Base-by-base conservation (phyloP, 2,329 filamentous ascomycete species). In the Tolypocladium amazonense region DNA sequence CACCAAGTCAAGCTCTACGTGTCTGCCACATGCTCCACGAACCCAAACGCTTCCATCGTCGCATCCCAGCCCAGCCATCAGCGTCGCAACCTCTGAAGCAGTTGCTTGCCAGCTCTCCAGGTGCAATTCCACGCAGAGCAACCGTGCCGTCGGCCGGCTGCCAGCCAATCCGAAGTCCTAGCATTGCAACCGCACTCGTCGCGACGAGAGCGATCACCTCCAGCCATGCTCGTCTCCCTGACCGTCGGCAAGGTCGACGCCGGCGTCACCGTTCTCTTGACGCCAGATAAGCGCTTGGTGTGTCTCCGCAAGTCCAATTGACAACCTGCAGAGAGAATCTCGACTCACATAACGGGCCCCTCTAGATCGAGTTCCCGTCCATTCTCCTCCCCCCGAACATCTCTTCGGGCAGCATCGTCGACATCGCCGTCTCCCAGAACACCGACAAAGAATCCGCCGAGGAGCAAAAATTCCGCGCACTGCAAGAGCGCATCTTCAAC, bases 191-290 rank as follows among this genome's bases (percentile, higher is more conserved):
- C 2, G 47, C 47, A 12, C 47, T 18, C 47, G 25, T n/a, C 14
- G 7, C 47, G 47, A n/a, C 47, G 3, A 33, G 7, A 3, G 18
- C 47, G 27, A 33, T 27, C 18, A 18, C 47, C 14, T n/a, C 1
- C 18, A 60, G 59, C 73, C 57, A 97, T 99, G 94, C 83, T 97
- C 71, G 90, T 99, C 77, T 97, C 94, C 66, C 83, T 99, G 72
- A 97, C 93, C 57, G 94, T 99, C 76, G 94, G 94, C 81, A 99
- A 99, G 80, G 94, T 99, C 77, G 94, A 99, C 77, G 94, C 94
- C 70, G 94, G 94, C 76, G 93, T 99, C 72, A 96, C 94, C 56
- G 94, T 99, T 63, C 87, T 99, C 59, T 80, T 99, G 71, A 99
- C 94, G 56, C 89, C 96, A 72, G 94, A 99, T 76, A 97, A 97